A percentile compares a stretch with the other conserved stretches of the same genome.
phyloP scores from a whole-genome alignment of 768 basidiomycete species.

The Hericium coralloides region DNA sequence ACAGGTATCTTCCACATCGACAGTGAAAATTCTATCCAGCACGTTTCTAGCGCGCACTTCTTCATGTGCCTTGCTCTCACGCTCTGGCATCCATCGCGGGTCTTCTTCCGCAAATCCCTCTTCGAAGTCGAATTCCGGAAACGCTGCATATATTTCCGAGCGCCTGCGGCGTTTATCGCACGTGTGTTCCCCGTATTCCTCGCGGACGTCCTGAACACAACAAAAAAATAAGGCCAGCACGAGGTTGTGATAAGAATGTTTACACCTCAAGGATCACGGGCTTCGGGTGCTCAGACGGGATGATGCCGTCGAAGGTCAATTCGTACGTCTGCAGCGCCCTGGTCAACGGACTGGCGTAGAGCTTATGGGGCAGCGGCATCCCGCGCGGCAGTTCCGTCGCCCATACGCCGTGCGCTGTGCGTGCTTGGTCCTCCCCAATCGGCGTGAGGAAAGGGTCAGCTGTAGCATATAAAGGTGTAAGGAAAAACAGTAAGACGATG shows the following conservation, averaged over 20 bases:
- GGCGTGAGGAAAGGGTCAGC: slow-evolving; percentile 13
- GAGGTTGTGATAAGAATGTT: neutral
- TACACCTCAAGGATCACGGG: slow-evolving; percentile 13
- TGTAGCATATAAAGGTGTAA: neutral
- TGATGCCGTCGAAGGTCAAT: slow-evolving; percentile 8
- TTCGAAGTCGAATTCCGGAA: slow-evolving; percentile 10
- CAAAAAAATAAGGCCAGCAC: neutral
- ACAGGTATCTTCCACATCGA: slow-evolving; percentile 8
- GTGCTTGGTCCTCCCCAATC: slow-evolving; percentile 13
- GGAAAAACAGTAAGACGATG: neutral
- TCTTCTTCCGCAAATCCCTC: slow-evolving; percentile 14
- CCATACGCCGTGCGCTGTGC: slow-evolving; percentile 10
- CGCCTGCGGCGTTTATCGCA: slow-evolving; percentile 12
- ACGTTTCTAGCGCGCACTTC: slow-evolving; percentile 9
- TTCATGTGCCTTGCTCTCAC: slow-evolving; percentile 1
- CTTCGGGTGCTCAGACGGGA: neutral
- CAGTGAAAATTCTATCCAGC: slow-evolving; percentile 9
- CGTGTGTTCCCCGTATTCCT: slow-evolving; percentile 8
- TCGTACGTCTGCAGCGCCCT: slow-evolving; percentile 11
- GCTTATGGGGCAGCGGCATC: slow-evolving; percentile 7
- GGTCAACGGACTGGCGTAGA: slow-evolving; percentile 10
- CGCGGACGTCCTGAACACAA: slow-evolving; percentile 7
- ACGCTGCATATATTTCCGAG: slow-evolving; percentile 7
- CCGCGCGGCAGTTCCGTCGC: slow-evolving; percentile 3
- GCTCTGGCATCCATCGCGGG: slow-evolving; percentile 2